Evolutionary conservation across 176 grass and related monocot genomes (phyloP).

Genomic region (Musa itinerans): DNA sequence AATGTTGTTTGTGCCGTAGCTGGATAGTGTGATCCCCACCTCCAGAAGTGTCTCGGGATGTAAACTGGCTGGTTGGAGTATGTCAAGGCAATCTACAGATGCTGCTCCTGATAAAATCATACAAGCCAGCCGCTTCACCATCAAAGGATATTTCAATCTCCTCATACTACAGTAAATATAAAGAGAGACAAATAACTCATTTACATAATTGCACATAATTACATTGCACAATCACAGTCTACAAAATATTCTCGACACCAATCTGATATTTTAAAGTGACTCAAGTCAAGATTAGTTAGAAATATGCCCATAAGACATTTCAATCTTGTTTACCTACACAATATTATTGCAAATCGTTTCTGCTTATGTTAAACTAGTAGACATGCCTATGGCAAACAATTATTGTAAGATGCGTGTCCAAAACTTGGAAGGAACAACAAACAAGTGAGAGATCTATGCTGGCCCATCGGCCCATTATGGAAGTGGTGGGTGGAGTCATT

Average conservation of each 20-base stretch:
- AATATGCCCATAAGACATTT: neutral
- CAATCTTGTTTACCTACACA: neutral
- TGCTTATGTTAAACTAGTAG: neutral
- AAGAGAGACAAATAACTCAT: neutral
- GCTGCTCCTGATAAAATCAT: slow-evolving; percentile 73
- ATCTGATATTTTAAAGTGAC: neutral
- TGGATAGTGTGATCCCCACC: slow-evolving; percentile 25
- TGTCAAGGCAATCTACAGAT: slow-evolving; percentile 53
- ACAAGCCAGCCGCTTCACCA: slow-evolving; percentile 74
- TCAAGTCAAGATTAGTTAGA: neutral
- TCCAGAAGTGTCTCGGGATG: slow-evolving; percentile 35
- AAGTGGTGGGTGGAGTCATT: neutral
- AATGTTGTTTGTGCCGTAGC: neutral
- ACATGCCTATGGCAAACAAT: neutral
- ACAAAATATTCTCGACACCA: neutral
- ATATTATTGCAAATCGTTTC: neutral
- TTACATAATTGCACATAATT: too few species aligned
- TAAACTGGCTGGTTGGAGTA: slow-evolving; percentile 63
- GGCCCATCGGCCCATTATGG: neutral
- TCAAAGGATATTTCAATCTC: slow-evolving; percentile 50
- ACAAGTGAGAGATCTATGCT: neutral
- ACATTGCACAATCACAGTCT: too few species aligned
- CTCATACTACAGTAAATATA: slow-evolving; percentile 22
- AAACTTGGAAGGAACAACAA: neutral
- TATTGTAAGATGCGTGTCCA: neutral